Percentiles rank a stretch among this genome's conserved stretches.
Conservation (phyloP, 164 flowering plant genomes). For the Dillenia turbinata region DNA sequence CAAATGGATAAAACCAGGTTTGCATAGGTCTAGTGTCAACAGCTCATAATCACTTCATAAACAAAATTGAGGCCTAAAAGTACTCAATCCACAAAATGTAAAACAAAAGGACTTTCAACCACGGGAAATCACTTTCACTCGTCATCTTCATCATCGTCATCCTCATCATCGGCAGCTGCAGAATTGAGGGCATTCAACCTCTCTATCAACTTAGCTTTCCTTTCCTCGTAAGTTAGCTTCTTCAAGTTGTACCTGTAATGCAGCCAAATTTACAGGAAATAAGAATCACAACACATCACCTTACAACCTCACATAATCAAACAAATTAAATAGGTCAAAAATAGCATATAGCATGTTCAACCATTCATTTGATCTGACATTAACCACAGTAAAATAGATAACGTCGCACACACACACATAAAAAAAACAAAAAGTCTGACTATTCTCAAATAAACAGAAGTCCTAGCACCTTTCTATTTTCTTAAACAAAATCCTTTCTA, state of each 20-base stretch:
- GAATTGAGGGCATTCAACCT: slow-evolving; percentile 62
- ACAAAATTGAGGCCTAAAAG: neutral
- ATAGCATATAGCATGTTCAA: too few relatives aligned
- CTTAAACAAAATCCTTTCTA: too few relatives aligned
- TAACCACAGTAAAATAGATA: too few relatives aligned
- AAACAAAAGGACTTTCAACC: too few relatives aligned
- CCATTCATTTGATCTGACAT: too few relatives aligned
- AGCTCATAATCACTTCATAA: neutral
- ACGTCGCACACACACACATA: too few relatives aligned
- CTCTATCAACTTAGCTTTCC: slow-evolving; percentile 52
- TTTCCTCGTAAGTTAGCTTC: slow-evolving; percentile 62
- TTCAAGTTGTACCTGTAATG: slow-evolving; percentile 52
- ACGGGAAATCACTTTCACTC: slow-evolving; percentile 17
- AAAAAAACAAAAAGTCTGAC: neutral
- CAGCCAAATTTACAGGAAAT: neutral
- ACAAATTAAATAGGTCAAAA: too few relatives aligned
- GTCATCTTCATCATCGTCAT: slow-evolving; percentile 49
- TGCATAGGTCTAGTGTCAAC: neutral
- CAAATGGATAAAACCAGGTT: neutral
- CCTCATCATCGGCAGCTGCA: slow-evolving; percentile 40
- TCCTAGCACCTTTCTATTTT: too few relatives aligned
- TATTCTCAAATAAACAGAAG: too few relatives aligned
- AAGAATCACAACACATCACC: too few relatives aligned
- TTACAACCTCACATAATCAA: too few relatives aligned
- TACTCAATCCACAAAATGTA: neutral